phyloP scores from a whole-genome alignment of 129 eudicot species.

The Daucus carota region DH1_v3.0 NC_030383.2:9575001-9575500 shows the following conservation, averaged over 20 bases:
- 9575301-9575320: background rate
- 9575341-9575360: background rate
- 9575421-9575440: background rate
- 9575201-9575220: too few species aligned
- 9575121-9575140: slow-evolving; percentile 71
- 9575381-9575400: background rate
- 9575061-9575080: slow-evolving; percentile 71
- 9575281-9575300: background rate
- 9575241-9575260: background rate
- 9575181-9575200: too few species aligned
- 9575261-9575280: background rate
- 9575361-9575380: background rate
- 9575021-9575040: slow-evolving; percentile 54
- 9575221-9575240: background rate
- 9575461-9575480: slow-evolving; percentile 62
- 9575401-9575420: background rate
- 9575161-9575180: background rate
- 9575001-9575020: background rate
- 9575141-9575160: background rate
- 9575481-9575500: slow-evolving; percentile 71
- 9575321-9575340: background rate
- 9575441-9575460: background rate
- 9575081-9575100: slow-evolving; percentile 89
- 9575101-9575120: slow-evolving; percentile 52
- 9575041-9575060: slow-evolving; percentile 73